phyloP scores from a whole-genome alignment of 2,329 filamentous ascomycete genomes.

The Tolypocladium tropicale region DNA sequence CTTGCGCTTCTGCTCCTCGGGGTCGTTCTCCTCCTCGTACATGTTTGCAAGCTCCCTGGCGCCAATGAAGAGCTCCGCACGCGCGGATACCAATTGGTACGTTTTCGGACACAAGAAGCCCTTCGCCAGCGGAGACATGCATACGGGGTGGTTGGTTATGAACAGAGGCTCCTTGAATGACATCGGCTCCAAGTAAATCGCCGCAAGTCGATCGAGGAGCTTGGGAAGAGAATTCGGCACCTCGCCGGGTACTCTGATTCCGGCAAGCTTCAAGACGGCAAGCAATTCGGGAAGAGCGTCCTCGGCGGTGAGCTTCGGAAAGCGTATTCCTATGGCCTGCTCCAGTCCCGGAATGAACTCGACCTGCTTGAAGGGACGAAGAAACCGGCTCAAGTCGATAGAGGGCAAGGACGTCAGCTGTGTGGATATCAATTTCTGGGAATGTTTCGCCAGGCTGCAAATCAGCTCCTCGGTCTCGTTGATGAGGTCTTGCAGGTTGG shows the following conservation, averaged over 20 bases:
- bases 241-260: conserved; percentile 54
- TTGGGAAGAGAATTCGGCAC: conserved; percentile 49
- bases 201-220: conserved; percentile 72
- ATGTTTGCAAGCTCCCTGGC: conserved; percentile 85
- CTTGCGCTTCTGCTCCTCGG: conserved; percentile 75
- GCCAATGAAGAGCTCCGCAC: conserved; percentile 75
- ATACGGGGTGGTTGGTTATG: conserved; percentile 81
- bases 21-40: conserved; percentile 97
- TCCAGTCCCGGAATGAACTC: conserved; percentile 80
- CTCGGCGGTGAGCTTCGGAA: conserved; percentile 51
- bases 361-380: conserved; percentile 52
- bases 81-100: conserved; percentile 64
- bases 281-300: conserved; percentile 50
- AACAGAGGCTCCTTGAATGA: conserved; percentile 63
- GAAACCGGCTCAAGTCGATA: conserved; percentile 37
- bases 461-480: conserved; percentile 64
- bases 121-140: conserved; percentile 86
- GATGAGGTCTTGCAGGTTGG: conserved; percentile 66
- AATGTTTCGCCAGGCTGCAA: conserved; percentile 42
- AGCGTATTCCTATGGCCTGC: conserved; percentile 47
- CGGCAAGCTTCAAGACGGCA: conserved; percentile 42
- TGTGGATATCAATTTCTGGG: conserved; percentile 32
- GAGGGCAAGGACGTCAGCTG: conserved; percentile 35
- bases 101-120: conserved; percentile 62
- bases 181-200: conserved; percentile 65